Percentiles rank a stretch among this genome's conserved stretches.
Evolutionary conservation across 345 rosid genomes (phyloP).

Genomic region (Rhizophora apiculata): DNA sequence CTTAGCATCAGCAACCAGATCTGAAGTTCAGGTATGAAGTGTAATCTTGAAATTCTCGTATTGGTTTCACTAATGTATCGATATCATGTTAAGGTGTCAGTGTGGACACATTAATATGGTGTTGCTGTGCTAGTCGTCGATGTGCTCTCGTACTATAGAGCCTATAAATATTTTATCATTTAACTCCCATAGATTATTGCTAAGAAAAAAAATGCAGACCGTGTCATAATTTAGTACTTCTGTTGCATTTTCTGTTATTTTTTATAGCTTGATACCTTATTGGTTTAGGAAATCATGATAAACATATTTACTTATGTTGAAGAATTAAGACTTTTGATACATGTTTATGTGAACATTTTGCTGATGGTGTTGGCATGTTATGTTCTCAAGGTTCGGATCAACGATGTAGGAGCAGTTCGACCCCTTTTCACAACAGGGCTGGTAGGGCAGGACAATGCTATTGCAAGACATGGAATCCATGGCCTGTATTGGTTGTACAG

Average conservation of each 20-base stretch:
- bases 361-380: not conserved
- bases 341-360: not conserved
- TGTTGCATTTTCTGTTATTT: not conserved
- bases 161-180: too few species aligned
- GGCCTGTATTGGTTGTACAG: conserved; percentile 63
- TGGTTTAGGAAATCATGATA: too few species aligned
- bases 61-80: too few species aligned
- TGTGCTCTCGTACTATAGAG: too few species aligned
- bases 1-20: conserved; percentile 49
- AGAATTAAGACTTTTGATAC: not conserved
- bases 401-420: conserved; percentile 17
- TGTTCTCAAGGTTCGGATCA: conserved; percentile 44
- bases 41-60: not conserved
- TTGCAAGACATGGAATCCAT: conserved; percentile 78
- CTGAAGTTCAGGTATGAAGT: conserved; percentile 40
- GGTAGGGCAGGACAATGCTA: conserved; percentile 61
- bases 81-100: too few species aligned
- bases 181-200: too few species aligned
- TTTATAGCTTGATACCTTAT: too few species aligned
- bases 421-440: conserved; percentile 44
- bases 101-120: too few species aligned
- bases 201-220: too few species aligned
- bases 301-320: not conserved
- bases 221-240: not conserved
- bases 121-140: too few species aligned